Conservation (phyloP, 176 grass and related monocot genomes). For the Dactylis glomerata region DNA sequence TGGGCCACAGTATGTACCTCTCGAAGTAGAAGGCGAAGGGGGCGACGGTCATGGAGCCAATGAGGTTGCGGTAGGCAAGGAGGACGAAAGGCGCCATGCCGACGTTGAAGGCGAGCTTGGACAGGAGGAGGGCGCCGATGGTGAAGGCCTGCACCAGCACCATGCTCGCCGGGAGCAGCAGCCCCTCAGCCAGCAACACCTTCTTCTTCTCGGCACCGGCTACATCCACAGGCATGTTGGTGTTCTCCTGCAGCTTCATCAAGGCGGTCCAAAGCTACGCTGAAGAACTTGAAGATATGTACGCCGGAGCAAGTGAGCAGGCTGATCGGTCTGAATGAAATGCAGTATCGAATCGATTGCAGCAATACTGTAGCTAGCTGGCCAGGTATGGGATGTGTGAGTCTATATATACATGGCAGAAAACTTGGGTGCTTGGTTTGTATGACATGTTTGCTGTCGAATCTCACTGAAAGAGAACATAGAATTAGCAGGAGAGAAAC, state of each 20-base stretch:
- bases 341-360: background rate
- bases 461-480: background rate
- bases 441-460: background rate
- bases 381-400: background rate
- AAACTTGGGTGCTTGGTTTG: background rate
- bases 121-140: conserved; percentile 37
- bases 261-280: background rate
- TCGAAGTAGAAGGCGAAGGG: conserved; percentile 43
- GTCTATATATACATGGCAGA: background rate
- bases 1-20: conserved; percentile 23
- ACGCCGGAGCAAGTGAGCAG: background rate
- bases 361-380: background rate
- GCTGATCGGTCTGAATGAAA: background rate
- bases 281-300: background rate
- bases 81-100: conserved; percentile 52
- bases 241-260: background rate
- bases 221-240: background rate
- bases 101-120: conserved; percentile 37
- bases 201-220: background rate
- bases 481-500: background rate
- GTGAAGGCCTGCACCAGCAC: conserved; percentile 38
- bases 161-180: conserved; percentile 46
- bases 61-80: conserved; percentile 48
- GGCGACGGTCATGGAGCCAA: conserved; percentile 15
- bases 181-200: background rate